These are phyloP conservation scores for Apophysomyces elegans DNA, from an alignment of 371 early-diverging fungal species.

Conservation along the genomic window DNA sequence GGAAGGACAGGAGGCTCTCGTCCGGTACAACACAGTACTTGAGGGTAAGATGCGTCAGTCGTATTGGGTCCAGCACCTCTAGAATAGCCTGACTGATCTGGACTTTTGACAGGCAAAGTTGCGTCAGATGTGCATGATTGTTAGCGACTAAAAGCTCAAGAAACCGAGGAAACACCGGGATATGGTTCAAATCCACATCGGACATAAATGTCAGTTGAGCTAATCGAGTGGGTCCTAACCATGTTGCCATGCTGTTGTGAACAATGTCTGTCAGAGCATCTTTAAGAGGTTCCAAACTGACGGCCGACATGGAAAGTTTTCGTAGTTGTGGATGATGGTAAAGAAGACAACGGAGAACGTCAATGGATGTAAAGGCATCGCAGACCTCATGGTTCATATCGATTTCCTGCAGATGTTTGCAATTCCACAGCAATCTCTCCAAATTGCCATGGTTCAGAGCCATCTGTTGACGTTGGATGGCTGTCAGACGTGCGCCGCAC, in stretches of 20 bases:
- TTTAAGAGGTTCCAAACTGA: background rate
- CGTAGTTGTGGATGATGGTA: background rate
- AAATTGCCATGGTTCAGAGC: background rate
- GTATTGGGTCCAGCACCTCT: background rate
- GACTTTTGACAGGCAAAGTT: background rate
- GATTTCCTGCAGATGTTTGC: background rate
- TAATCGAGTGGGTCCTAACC: background rate
- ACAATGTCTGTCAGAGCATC: background rate
- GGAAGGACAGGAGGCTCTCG: background rate
- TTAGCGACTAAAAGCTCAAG: background rate
- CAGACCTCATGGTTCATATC: background rate
- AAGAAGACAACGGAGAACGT: background rate
- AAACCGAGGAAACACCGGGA: background rate
- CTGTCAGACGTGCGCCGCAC: conserved; percentile 1
- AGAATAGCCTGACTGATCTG: background rate
- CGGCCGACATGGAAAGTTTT: background rate
- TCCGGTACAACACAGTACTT: background rate
- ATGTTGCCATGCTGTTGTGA: background rate
- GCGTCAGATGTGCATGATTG: background rate
- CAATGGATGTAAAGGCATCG: background rate
- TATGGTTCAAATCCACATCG: background rate
- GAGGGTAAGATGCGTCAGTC: background rate
- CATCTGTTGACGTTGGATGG: background rate
- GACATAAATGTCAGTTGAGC: background rate
- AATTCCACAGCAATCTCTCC: background rate